These are phyloP conservation scores for Heritiera fomes DNA, from an alignment of 345 rosid genomes.

Conservation along the genomic window DNA sequence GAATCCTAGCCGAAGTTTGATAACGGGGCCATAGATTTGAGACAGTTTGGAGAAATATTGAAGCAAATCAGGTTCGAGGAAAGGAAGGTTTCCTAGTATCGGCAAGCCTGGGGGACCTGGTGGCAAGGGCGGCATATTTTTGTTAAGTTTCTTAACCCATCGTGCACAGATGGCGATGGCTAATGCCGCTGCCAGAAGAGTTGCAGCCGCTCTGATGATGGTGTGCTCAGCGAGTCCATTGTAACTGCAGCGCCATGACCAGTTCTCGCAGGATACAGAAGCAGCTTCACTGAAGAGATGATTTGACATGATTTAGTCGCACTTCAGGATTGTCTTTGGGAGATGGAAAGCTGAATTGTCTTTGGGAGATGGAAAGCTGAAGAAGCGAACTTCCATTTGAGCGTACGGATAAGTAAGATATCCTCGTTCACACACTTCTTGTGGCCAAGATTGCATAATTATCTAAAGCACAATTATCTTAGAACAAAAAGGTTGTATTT, in stretches of 20 bases:
- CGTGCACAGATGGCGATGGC: background rate
- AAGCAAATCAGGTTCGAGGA: conserved; percentile 32
- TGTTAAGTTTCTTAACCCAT: conserved; percentile 14
- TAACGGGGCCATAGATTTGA: conserved; percentile 35
- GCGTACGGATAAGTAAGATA: too few relatives aligned
- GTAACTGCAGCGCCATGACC: background rate
- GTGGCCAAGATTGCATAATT: too few relatives aligned
- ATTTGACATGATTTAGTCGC: too few relatives aligned
- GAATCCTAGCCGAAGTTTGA: conserved; percentile 39
- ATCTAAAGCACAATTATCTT: too few relatives aligned
- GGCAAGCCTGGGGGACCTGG: conserved; percentile 46
- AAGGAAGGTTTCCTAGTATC: conserved; percentile 40
- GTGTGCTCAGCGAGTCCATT: background rate
- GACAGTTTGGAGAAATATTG: conserved; percentile 31
- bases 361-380: too few relatives aligned
- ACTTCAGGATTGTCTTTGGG: too few relatives aligned
- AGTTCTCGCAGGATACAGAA: too few relatives aligned
- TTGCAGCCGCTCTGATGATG: background rate
- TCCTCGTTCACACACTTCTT: too few relatives aligned
- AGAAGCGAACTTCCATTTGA: too few relatives aligned
- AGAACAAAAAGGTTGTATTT: too few relatives aligned
- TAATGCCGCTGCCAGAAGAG: background rate
- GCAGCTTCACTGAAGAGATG: too few relatives aligned
- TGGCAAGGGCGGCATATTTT: background rate
- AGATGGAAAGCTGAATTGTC: too few relatives aligned